phyloP scores from a whole-genome alignment of 805 yeast genomes.

The Novakomyces olei region DNA sequence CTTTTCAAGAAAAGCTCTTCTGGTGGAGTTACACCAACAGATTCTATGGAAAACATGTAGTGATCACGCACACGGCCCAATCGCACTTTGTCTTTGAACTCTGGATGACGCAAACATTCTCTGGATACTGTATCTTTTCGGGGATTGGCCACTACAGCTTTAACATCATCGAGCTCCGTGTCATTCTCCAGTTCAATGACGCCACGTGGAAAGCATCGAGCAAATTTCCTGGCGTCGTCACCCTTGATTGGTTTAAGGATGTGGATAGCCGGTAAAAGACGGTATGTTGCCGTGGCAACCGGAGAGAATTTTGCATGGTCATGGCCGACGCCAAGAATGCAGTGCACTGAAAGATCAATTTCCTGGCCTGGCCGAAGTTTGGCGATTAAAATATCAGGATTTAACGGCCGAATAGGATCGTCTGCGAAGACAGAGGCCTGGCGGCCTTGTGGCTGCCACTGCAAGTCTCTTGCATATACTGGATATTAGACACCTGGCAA shows the following conservation, averaged over 20 bases:
- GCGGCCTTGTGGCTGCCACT: constrained; percentile 77
- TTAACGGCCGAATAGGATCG: constrained; percentile 21
- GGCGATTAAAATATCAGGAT: constrained; percentile 76
- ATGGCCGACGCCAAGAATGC: constrained; percentile 72
- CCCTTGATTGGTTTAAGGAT: constrained; percentile 55
- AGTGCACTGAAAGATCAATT: constrained; percentile 71
- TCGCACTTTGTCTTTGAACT: constrained; percentile 71
- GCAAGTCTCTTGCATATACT: constrained; percentile 78
- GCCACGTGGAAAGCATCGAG: constrained; percentile 80
- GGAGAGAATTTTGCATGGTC: constrained; percentile 98
- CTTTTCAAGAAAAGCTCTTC: constrained; percentile 87
- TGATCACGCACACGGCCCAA: constrained; percentile 82
- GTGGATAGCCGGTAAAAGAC: constrained; percentile 72
- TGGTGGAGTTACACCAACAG: constrained; percentile 92
- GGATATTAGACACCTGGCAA: too few relatives aligned
- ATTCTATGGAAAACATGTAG: constrained; percentile 82
- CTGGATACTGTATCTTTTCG: constrained; percentile 92
- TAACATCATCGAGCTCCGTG: constrained; percentile 18
- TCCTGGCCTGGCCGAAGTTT: constrained; percentile 95
- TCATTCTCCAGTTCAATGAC: constrained; percentile 50
- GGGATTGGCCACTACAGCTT: constrained; percentile 69
- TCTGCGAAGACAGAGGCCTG: constrained; percentile 55
- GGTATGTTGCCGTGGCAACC: constrained; percentile 86
- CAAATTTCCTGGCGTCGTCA: constrained; percentile 52
- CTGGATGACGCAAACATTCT: constrained; percentile 84